Evolutionary conservation across 148 eudicot species (phyloP).

Genomic region (Drosera capensis): DNA sequence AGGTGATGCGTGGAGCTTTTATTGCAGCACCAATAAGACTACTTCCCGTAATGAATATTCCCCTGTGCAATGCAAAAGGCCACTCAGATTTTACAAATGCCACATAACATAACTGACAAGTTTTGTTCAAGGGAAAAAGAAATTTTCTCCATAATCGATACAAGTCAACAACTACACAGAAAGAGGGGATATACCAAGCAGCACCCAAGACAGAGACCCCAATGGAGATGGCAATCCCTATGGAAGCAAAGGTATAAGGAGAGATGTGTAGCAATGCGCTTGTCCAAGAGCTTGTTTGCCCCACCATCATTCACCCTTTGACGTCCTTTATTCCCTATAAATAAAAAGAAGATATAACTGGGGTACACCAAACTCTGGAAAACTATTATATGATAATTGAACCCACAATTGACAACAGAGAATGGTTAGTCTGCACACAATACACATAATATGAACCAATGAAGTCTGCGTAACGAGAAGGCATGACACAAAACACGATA

Average conservation of each 20-base stretch:
- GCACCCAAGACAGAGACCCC: conserved; percentile 97
- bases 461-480: too few relatives aligned
- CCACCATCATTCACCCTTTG: conserved; percentile 17
- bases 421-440: too few relatives aligned
- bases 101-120: not conserved
- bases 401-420: too few relatives aligned
- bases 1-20: conserved; percentile 95
- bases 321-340: too few relatives aligned
- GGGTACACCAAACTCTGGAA: too few relatives aligned
- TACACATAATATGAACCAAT: too few relatives aligned
- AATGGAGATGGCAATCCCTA: conserved; percentile 86
- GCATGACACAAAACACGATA: too few relatives aligned
- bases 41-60: conserved; percentile 92
- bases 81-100: not conserved
- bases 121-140: not conserved
- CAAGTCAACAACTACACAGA: not conserved
- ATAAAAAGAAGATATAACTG: too few relatives aligned
- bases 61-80: conserved; percentile 28
- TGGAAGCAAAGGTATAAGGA: conserved; percentile 79
- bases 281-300: conserved; percentile 54
- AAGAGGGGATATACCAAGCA: conserved; percentile 44
- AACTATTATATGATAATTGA: too few relatives aligned
- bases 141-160: not conserved
- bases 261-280: conserved; percentile 75
- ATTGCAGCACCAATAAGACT: conserved; percentile 98